These are phyloP conservation scores for Trypethelium eluteriae DNA, from an alignment of 495 filamentous ascomycete genomes.

Conservation along the genomic window DNA sequence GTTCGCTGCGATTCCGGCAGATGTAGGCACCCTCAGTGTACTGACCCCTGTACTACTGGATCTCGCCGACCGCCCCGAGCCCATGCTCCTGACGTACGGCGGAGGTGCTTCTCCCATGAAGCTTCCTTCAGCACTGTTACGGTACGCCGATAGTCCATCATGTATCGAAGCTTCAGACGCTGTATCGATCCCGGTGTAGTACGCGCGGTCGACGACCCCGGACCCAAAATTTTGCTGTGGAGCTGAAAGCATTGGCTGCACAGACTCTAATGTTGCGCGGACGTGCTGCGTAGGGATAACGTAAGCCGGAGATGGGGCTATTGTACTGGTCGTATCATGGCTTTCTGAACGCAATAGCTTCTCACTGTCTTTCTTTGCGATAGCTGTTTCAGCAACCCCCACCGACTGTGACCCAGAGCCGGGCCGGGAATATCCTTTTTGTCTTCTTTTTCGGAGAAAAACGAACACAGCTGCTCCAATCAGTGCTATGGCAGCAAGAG, in stretches of 20 bases:
- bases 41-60: neutral
- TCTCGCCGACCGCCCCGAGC: neutral
- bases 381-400: neutral
- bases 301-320: neutral
- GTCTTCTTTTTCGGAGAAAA: neutral
- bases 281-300: neutral
- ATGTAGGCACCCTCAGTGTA: neutral
- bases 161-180: neutral
- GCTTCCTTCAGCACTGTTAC: neutral
- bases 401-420: neutral
- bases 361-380: neutral
- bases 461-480: neutral
- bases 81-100: neutral
- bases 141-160: neutral
- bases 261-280: neutral
- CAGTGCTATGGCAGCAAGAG: neutral
- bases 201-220: constrained; percentile 2
- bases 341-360: neutral
- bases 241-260: constrained; percentile 4
- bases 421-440: neutral
- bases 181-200: constrained; percentile 7
- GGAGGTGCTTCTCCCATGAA: constrained; percentile 7
- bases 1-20: neutral
- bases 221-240: neutral
- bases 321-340: neutral